Conservation (phyloP, 73 alveolate species). For the Strombidium stylifer region DNA sequence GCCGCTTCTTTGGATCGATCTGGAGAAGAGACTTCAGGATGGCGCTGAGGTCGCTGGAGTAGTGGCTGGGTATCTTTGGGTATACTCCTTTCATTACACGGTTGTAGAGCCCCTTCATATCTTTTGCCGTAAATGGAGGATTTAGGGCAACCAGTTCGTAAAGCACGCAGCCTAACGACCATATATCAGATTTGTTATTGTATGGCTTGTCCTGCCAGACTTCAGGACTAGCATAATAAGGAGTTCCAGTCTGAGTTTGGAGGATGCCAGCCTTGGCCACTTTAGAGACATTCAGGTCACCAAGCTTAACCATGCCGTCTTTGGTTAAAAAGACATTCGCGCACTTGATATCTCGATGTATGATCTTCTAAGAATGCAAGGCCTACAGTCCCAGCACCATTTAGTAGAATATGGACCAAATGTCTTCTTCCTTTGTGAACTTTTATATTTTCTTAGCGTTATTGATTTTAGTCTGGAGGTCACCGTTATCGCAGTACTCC, state of each 20-base stretch:
- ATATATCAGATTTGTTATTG: conserved; percentile 85
- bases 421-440: conserved; percentile 70
- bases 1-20: conserved; percentile 13
- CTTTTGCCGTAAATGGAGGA: conserved; percentile 89
- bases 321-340: conserved; percentile 85
- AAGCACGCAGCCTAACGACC: conserved; percentile 91
- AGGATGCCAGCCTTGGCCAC: conserved; percentile 82
- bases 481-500: conserved; percentile 93
- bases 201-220: conserved; percentile 91
- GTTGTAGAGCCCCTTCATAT: conserved; percentile 77
- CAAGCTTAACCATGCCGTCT: conserved; percentile 75
- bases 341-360: conserved; percentile 88
- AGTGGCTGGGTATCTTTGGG: conserved; percentile 65
- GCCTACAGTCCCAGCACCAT: conserved; percentile 83
- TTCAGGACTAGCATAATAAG: conserved; percentile 92
- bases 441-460: conserved; percentile 57
- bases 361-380: conserved; percentile 72
- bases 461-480: conserved; percentile 62
- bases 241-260: conserved; percentile 93
- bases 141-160: conserved; percentile 81
- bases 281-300: conserved; percentile 89
- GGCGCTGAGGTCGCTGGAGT: conserved; percentile 54
- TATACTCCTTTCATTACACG: conserved; percentile 74
- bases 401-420: conserved; percentile 79
- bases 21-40: conserved; percentile 38